phyloP scores from a whole-genome alignment of 2,329 filamentous ascomycete species.

The Ceratocystis papillata region DNA sequence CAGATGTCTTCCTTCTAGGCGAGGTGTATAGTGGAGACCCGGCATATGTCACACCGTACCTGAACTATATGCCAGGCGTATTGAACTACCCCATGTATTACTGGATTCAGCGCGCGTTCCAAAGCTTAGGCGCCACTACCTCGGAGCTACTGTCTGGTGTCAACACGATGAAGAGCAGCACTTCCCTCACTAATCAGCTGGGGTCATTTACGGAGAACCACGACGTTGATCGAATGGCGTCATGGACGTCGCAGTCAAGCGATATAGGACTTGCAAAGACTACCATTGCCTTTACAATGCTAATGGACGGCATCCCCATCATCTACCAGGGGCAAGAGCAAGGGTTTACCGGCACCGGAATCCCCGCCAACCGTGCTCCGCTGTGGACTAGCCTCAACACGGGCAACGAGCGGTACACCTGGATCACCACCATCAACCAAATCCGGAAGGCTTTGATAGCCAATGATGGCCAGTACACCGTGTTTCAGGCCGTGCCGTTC shows the following conservation, averaged over 20 bases:
- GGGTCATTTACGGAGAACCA: constrained; percentile 54
- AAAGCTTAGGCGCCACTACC: constrained; percentile 23
- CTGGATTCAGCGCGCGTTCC: constrained; percentile 24
- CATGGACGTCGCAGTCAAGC: constrained; percentile 31
- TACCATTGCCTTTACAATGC: constrained; percentile 26
- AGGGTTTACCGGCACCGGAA: constrained; percentile 42
- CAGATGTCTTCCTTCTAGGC: constrained; percentile 53
- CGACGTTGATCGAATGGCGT: constrained; percentile 48
- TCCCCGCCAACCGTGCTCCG: constrained; percentile 31
- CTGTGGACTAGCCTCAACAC: constrained; percentile 24
- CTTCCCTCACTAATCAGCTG: constrained; percentile 36
- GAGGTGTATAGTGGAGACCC: constrained; percentile 49
- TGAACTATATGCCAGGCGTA: constrained; percentile 41
- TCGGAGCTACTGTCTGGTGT: constrained; percentile 50
- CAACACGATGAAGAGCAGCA: constrained; percentile 47
- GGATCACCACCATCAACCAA: constrained; percentile 23
- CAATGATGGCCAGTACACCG: constrained; percentile 21
- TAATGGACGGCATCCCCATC: constrained; percentile 44
- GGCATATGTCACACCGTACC: constrained; percentile 44
- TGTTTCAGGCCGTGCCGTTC: constrained; percentile 24
- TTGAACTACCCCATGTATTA: constrained; percentile 34
- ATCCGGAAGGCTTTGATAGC: constrained; percentile 22
- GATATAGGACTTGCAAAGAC: constrained; percentile 47
- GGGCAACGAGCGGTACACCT: constrained; percentile 22
- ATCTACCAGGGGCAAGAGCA: constrained; percentile 53